These are phyloP conservation scores for Barnettozyma hawaiiensis DNA, from an alignment of 1,139 yeast genomes.

Conservation along the genomic window DNA sequence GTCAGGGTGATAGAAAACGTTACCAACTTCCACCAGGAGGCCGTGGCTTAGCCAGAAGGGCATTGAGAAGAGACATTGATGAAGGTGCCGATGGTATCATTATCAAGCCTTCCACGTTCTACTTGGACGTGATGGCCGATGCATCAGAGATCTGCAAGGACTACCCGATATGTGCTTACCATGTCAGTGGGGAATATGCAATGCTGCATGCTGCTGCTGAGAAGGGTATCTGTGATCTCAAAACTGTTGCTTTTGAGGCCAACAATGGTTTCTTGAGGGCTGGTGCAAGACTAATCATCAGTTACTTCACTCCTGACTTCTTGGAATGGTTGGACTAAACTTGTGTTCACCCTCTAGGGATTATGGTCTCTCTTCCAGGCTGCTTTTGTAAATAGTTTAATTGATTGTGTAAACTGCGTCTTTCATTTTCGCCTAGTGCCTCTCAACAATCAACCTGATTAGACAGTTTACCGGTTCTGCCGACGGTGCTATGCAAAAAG, in stretches of 20 bases:
- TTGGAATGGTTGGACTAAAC: constrained; percentile 67
- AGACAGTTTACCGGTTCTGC: too few relatives aligned
- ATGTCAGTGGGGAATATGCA: constrained; percentile 96
- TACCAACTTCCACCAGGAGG: constrained; percentile 95
- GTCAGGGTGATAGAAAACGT: constrained; percentile 85
- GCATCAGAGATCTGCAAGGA: constrained; percentile 79
- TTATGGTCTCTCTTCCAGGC: background rate
- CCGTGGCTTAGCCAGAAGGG: constrained; percentile 90
- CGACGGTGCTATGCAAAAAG: too few relatives aligned
- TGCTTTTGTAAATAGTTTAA: background rate
- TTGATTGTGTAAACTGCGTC: too few relatives aligned
- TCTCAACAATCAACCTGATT: too few relatives aligned
- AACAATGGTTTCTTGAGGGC: constrained; percentile 92
- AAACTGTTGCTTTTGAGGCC: constrained; percentile 84
- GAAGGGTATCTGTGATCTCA: constrained; percentile 85
- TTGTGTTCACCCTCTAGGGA: too few relatives aligned
- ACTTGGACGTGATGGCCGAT: constrained; percentile 83
- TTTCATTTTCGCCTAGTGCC: too few relatives aligned
- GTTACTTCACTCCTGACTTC: constrained; percentile 94
- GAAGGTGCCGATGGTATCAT: constrained; percentile 97
- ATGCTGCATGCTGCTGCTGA: constrained; percentile 99
- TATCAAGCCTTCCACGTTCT: constrained; percentile 96
- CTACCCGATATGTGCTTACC: constrained; percentile 90
- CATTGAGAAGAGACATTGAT: constrained; percentile 71
- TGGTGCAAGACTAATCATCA: constrained; percentile 87